Conservation (phyloP, 2,329 filamentous ascomycete genomes). For the Fusarium armeniacum region DNA sequence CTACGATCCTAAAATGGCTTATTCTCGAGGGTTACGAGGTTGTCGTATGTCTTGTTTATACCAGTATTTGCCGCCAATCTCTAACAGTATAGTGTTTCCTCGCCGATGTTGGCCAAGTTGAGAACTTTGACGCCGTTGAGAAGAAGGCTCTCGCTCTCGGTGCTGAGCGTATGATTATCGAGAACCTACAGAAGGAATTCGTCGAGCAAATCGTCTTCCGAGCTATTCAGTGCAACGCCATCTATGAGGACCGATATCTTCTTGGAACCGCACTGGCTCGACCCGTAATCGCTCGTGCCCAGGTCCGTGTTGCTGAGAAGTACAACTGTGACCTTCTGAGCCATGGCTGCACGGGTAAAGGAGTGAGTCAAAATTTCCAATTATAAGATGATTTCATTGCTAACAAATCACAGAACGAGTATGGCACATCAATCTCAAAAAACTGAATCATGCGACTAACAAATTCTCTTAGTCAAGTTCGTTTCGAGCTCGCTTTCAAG, state of each 20-base stretch:
- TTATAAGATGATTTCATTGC: constrained; percentile 2
- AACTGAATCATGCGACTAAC: constrained; percentile 10
- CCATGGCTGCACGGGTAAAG: constrained; percentile 74
- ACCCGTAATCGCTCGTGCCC: constrained; percentile 73
- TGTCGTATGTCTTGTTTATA: constrained; percentile 14
- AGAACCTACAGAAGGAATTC: constrained; percentile 78
- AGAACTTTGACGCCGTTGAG: constrained; percentile 78
- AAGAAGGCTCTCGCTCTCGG: constrained; percentile 69
- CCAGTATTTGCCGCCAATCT: background rate
- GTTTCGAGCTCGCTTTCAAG: constrained; percentile 57
- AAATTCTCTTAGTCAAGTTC: constrained; percentile 52
- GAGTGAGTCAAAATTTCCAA: constrained; percentile 55
- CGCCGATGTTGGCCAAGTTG: constrained; percentile 77
- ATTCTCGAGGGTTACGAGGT: constrained; percentile 50
- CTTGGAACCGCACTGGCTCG: constrained; percentile 71
- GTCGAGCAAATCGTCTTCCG: constrained; percentile 82
- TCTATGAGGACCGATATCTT: constrained; percentile 57
- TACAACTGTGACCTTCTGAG: constrained; percentile 58
- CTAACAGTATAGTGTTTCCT: constrained; percentile 57
- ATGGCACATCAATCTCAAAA: constrained; percentile 26
- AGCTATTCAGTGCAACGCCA: constrained; percentile 72
- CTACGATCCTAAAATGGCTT: constrained; percentile 58
- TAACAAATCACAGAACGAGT: constrained; percentile 48
- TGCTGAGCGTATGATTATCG: constrained; percentile 62
- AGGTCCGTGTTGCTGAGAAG: constrained; percentile 54